Percentiles rank a stretch among this genome's conserved stretches.
Evolutionary conservation across 345 rosid species (phyloP).

Genomic region (Gossypium raimondii): DNA sequence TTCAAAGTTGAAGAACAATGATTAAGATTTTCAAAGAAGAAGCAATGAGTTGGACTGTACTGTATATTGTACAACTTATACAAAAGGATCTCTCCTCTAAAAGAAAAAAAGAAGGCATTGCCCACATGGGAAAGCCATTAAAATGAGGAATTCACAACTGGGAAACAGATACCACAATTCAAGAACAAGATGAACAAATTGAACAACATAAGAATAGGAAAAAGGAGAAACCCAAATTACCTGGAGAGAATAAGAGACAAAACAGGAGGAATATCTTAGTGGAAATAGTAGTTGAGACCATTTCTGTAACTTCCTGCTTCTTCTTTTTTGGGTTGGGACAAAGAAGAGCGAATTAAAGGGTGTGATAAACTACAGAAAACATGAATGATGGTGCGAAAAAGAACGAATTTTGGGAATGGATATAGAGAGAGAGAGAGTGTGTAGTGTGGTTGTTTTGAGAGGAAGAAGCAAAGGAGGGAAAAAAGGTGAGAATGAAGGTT

Average conservation of each 20-base stretch:
- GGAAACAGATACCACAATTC: not conserved
- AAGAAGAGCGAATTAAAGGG: conserved; percentile 6
- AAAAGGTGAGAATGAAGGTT: conserved; percentile 23
- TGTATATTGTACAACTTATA: not conserved
- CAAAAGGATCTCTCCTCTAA: not conserved
- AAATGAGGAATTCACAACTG: not conserved
- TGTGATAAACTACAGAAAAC: conserved; percentile 18
- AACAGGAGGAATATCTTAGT: conserved; percentile 17
- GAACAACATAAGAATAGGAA: not conserved
- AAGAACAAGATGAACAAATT: not conserved
- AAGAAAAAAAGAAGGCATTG: not conserved
- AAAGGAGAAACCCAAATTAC: conserved; percentile 21
- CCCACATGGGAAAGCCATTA: conserved; percentile 2
- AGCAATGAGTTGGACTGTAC: not conserved
- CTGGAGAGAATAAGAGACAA: conserved; percentile 30
- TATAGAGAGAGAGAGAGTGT: not conserved
- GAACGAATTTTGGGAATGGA: not conserved
- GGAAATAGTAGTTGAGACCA: conserved; percentile 25
- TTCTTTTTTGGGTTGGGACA: conserved; percentile 12
- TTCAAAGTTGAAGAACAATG: conserved; percentile 23
- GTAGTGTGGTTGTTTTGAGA: not conserved
- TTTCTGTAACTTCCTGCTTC: conserved; percentile 5
- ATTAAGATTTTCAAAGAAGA: conserved; percentile 18
- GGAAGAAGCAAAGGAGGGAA: conserved; percentile 33
- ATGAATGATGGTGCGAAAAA: conserved; percentile 18